Percentiles rank a stretch among this genome's conserved stretches.
phyloP scores from a whole-genome alignment of 2,329 filamentous ascomycete genomes.

The Lojkania enalia region DNA sequence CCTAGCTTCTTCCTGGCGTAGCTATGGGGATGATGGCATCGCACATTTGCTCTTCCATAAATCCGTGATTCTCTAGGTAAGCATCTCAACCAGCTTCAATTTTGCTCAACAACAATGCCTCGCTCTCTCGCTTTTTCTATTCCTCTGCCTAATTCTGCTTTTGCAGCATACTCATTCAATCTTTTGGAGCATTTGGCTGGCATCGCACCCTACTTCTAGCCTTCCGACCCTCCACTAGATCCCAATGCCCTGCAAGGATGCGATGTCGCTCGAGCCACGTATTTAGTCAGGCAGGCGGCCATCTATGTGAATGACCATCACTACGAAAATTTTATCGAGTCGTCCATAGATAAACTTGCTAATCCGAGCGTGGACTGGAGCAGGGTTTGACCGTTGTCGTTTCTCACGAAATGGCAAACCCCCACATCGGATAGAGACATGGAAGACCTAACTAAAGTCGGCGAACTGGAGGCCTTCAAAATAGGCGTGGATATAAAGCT shows the following conservation, averaged over 20 bases:
- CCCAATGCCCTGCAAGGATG: conserved; percentile 55
- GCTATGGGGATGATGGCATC: too few relatives aligned
- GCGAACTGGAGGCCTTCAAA: conserved; percentile 62
- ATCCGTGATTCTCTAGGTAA: too few relatives aligned
- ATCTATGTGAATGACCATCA: conserved; percentile 59
- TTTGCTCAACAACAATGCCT: conserved; percentile 20
- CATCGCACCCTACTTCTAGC: conserved; percentile 56
- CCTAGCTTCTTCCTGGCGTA: too few relatives aligned
- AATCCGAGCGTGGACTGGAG: conserved; percentile 64
- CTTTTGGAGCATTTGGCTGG: conserved; percentile 55
- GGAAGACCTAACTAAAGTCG: conserved; percentile 64
- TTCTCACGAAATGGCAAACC: conserved; percentile 60
- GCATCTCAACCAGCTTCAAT: too few relatives aligned
- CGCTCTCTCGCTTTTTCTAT: conserved; percentile 28
- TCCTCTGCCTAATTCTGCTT: conserved; percentile 25
- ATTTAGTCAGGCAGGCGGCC: conserved; percentile 55
- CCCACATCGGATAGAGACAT: conserved; percentile 61
- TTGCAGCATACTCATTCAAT: conserved; percentile 49
- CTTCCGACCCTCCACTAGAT: conserved; percentile 50
- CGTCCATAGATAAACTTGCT: conserved; percentile 59
- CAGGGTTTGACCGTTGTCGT: conserved; percentile 58
- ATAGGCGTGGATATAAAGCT: conserved; percentile 62
- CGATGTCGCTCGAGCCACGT: conserved; percentile 54
- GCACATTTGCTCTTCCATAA: too few relatives aligned
- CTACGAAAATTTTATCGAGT: conserved; percentile 56